phyloP scores from a whole-genome alignment of 768 basidiomycete genomes.

The Pholiota molesta region DNA sequence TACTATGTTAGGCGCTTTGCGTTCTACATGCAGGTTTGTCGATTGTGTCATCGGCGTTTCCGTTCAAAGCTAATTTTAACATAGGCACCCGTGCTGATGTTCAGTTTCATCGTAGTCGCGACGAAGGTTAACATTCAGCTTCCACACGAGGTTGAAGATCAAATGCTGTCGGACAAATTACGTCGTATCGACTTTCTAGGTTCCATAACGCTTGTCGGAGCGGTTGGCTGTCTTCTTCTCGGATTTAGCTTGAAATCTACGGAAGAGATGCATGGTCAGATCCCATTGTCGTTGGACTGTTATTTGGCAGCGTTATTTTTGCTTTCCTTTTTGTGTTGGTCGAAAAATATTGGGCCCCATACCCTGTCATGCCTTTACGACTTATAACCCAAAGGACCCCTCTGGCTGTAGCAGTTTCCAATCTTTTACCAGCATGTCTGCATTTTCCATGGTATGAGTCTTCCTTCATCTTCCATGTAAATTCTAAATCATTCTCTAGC shows the following conservation, averaged over 20 bases:
- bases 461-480: constrained; percentile 12
- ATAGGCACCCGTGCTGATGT: constrained; percentile 76
- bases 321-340: constrained; percentile 69
- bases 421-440: constrained; percentile 77
- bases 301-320: constrained; percentile 58
- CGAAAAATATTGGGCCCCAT: constrained; percentile 76
- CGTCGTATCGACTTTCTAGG: constrained; percentile 86
- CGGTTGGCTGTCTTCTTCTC: constrained; percentile 71
- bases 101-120: constrained; percentile 71
- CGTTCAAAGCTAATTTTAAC: constrained; percentile 13
- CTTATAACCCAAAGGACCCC: constrained; percentile 80
- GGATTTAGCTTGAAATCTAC: constrained; percentile 79
- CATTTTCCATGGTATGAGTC: constrained; percentile 73
- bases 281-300: constrained; percentile 69
- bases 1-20: constrained; percentile 68
- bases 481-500: constrained; percentile 38
- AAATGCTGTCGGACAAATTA: constrained; percentile 63
- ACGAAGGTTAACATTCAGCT: constrained; percentile 80
- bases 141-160: constrained; percentile 65
- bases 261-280: constrained; percentile 79
- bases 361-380: constrained; percentile 90
- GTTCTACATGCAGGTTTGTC: constrained; percentile 79
- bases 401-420: constrained; percentile 77
- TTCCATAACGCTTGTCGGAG: constrained; percentile 74
- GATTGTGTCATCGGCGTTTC: constrained; percentile 17